Base-by-base conservation (phyloP, 179 eudicot genomes). In the Pouteria campechiana region DNA sequence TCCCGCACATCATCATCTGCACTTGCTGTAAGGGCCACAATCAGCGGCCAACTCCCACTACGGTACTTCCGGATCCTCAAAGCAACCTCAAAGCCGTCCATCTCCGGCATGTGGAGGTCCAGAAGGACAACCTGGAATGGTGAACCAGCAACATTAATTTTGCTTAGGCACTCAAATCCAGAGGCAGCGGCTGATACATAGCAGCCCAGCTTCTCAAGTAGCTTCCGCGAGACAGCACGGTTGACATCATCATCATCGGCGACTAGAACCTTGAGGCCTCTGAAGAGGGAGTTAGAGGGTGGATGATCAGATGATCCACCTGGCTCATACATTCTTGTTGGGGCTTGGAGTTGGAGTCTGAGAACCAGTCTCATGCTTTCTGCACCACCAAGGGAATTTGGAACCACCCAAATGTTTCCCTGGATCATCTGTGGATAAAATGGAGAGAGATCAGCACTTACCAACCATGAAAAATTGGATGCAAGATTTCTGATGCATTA, bases 131-230 rank as follows among this genome's bases (percentile, higher is more conserved):
- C 14, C 48, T 76, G 81, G 57, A 57, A 69, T 8, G 52, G 37
- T 7, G 73, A 55, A 29, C 58, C 48, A 1, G 79, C 32, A 0
- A 74, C 42, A 3, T 71, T 79, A 1, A 89, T 52, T 1, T 74
- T 70, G 8, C 55, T 55, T 1, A 85, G 81, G 50, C 95, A 89
- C 20, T 85, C 89, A 17, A 17, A 60, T 11, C 86, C 97, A 0
- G 95, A 57, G 5, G 79, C 50, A 7, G 72, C 93, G 1, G 69
- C 21, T n/a, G 74, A 48, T 6, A 89, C 90, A 0, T 18, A 17
- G 56, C 95, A 85, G 5, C 97, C 97, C 12, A 85, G 59, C 54
- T 76, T 85, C 46, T 85, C 79, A 1, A 85, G 83, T 32, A 78
- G 52, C 44, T 64, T 85, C 37, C 52, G 52, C 7, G 93, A 75